A percentile compares a stretch with the other conserved stretches of the same genome.
These are phyloP conservation scores for Toxicodendron radicans DNA, from an alignment of 345 rosid genomes.

Conservation along the genomic window DNA sequence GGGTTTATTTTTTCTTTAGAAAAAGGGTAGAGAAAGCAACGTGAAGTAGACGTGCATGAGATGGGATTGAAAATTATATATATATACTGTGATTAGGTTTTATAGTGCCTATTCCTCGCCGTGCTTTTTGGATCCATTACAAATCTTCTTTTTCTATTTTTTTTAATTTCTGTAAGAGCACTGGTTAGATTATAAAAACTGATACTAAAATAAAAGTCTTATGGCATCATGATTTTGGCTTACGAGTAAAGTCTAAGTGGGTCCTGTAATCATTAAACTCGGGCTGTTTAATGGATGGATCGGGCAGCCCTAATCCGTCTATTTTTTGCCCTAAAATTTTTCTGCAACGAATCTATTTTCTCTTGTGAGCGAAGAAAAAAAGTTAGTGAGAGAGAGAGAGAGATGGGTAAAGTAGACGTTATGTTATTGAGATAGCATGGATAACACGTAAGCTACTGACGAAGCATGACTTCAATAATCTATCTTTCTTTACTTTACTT, in stretches of 20 bases:
- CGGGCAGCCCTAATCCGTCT: constrained; percentile 39
- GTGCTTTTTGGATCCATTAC: constrained; percentile 42
- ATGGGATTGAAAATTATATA: constrained; percentile 24
- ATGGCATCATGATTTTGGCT: constrained; percentile 60
- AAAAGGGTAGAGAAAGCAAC: constrained; percentile 26
- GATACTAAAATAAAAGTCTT: constrained; percentile 26
- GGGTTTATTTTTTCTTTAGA: constrained; percentile 13
- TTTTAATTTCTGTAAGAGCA: background rate
- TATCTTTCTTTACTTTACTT: constrained; percentile 22
- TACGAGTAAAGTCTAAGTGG: constrained; percentile 60
- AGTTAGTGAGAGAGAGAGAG: background rate
- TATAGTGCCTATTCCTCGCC: constrained; percentile 32
- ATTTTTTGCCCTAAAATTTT: constrained; percentile 30
- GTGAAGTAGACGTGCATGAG: constrained; percentile 71
- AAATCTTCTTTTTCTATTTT: background rate
- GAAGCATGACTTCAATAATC: constrained; percentile 46
- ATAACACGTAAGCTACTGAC: constrained; percentile 36
- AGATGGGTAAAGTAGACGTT: constrained; percentile 40
- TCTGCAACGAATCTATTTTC: background rate
- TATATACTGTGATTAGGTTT: constrained; percentile 8
- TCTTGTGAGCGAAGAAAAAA: constrained; percentile 19
- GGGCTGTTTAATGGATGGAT: constrained; percentile 38
- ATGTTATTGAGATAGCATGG: background rate
- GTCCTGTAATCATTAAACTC: constrained; percentile 48
- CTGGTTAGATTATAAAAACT: constrained; percentile 11